These are phyloP conservation scores for Brachypodium distachyon DNA, from an alignment of 202 grass and related monocot genomes.

Conservation along the genomic window DNA sequence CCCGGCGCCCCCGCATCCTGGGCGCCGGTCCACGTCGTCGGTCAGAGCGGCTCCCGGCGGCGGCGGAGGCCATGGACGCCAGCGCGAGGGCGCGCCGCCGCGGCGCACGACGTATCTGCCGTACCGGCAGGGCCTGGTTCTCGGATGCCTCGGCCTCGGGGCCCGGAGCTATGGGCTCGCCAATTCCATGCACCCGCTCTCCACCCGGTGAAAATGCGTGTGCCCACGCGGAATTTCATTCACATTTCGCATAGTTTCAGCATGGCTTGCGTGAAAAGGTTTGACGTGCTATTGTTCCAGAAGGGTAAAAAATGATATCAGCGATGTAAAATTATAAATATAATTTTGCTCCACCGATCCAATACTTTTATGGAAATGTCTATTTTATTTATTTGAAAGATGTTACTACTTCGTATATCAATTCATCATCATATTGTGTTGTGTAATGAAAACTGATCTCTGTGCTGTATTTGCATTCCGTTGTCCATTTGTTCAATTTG, in stretches of 20 bases:
- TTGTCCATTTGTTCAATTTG: neutral
- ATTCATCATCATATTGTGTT: no score
- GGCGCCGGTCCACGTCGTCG: constrained; percentile 23
- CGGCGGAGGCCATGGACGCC: no score
- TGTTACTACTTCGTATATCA: no score
- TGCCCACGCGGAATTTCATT: neutral
- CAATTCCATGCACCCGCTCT: constrained; percentile 33
- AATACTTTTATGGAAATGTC: neutral
- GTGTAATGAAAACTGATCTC: neutral
- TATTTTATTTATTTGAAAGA: neutral
- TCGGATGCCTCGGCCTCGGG: constrained; percentile 40
- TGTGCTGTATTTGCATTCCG: neutral
- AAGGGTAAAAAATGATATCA: neutral
- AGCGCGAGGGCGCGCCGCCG: neutral
- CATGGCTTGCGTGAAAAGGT: neutral
- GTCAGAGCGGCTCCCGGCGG: neutral
- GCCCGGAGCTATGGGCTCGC: constrained; percentile 41
- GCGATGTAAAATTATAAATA: neutral
- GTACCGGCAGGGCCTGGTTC: constrained; percentile 28
- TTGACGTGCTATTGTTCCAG: neutral
- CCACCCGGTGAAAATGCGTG: neutral
- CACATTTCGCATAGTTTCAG: neutral
- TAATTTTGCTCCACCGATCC: neutral
- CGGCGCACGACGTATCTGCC: constrained; percentile 41
- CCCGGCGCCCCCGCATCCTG: constrained; percentile 9